phyloP scores from a whole-genome alignment of 2,329 filamentous ascomycete genomes.

The Fusarium sp. region DNA sequence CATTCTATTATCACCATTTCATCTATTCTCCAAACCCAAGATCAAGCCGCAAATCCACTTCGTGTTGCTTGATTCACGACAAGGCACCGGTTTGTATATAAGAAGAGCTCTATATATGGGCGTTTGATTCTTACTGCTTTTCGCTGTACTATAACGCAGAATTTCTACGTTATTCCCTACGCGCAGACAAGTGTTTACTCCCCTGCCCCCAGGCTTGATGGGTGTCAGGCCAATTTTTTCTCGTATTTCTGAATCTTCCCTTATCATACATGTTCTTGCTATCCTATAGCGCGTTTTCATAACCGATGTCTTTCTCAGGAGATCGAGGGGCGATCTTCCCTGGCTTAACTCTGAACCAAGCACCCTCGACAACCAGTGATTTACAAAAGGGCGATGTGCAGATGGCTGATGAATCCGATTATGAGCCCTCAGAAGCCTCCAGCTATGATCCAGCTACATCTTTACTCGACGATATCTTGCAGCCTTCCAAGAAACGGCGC shows the following conservation, averaged over 20 bases:
- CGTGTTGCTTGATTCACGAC: background rate
- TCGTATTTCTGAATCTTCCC: background rate
- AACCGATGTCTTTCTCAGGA: slow-evolving; percentile 26
- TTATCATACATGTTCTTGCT: background rate
- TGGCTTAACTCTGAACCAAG: slow-evolving; percentile 22
- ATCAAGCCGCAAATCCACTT: slow-evolving; percentile 2
- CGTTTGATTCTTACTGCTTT: background rate
- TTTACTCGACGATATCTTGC: slow-evolving; percentile 16
- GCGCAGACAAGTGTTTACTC: slow-evolving; percentile 45
- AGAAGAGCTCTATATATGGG: background rate
- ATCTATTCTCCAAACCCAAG: background rate
- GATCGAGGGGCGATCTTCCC: slow-evolving; percentile 6
- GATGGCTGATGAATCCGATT: slow-evolving; percentile 18
- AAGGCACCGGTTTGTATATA: slow-evolving; percentile 4
- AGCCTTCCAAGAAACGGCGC: slow-evolving; percentile 35
- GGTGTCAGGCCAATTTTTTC: slow-evolving; percentile 14
- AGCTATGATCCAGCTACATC: slow-evolving; percentile 24
- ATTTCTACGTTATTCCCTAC: slow-evolving; percentile 12
- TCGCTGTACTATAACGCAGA: slow-evolving; percentile 9
- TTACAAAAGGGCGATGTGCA: slow-evolving; percentile 15
- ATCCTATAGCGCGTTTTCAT: slow-evolving; percentile 4
- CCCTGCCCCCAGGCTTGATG: slow-evolving; percentile 25
- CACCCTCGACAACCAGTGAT: slow-evolving; percentile 15
- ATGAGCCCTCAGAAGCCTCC: slow-evolving; percentile 29
- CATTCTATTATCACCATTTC: background rate